These are phyloP conservation scores for Kazachstania africana DNA, from an alignment of 805 yeast genomes.

Conservation along the genomic window DNA sequence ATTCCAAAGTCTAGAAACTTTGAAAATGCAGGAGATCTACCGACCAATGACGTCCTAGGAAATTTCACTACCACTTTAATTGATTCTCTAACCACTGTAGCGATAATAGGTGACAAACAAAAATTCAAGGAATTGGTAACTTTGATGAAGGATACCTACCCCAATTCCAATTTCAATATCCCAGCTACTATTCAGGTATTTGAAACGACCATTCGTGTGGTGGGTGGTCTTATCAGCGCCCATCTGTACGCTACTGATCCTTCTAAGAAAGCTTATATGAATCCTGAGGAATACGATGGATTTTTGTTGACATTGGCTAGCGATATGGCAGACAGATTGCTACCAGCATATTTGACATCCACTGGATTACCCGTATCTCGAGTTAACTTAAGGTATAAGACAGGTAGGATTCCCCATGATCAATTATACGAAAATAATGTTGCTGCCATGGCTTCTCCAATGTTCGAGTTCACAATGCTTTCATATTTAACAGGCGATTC, in stretches of 20 bases:
- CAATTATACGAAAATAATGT: slow-evolving; percentile 62
- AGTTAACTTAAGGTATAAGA: slow-evolving; percentile 41
- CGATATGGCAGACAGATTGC: slow-evolving; percentile 60
- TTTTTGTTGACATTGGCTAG: slow-evolving; percentile 58
- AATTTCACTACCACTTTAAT: slow-evolving; percentile 68
- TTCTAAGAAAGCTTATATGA: slow-evolving; percentile 28
- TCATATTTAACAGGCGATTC: slow-evolving; percentile 67
- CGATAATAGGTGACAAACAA: slow-evolving; percentile 54
- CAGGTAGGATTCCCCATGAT: slow-evolving; percentile 31
- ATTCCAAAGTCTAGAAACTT: slow-evolving; percentile 54
- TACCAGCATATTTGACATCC: slow-evolving; percentile 57
- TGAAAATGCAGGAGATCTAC: slow-evolving; percentile 38
- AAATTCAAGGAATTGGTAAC: slow-evolving; percentile 38
- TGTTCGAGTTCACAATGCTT: slow-evolving; percentile 67
- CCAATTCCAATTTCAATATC: slow-evolving; percentile 35
- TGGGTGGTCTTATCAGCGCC: slow-evolving; percentile 73
- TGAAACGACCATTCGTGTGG: slow-evolving; percentile 68
- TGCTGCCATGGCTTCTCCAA: slow-evolving; percentile 78
- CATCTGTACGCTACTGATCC: slow-evolving; percentile 58
- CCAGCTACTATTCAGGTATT: slow-evolving; percentile 77
- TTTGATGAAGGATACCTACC: slow-evolving; percentile 28
- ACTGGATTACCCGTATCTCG: slow-evolving; percentile 70
- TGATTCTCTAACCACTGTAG: slow-evolving; percentile 70
- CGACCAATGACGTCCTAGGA: slow-evolving; percentile 75
- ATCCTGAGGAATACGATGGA: slow-evolving; percentile 45